Base-by-base conservation (phyloP, 2,329 filamentous ascomycete species). In the Penicillium hesseltinei region DNA sequence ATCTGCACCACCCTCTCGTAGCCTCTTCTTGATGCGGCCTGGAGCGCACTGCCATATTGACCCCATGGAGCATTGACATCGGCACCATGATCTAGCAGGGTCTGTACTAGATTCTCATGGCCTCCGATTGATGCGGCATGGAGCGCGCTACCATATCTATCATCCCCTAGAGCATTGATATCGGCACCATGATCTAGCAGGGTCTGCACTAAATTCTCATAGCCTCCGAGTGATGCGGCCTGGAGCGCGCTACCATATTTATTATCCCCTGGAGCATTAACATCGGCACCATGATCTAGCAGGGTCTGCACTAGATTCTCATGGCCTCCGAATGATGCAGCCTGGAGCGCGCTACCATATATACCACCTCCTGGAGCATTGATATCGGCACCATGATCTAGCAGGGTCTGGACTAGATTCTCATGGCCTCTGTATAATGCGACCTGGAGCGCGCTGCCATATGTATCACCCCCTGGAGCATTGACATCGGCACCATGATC, bases 51-150 rank as follows among this genome's bases (percentile, higher is more conserved):
- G 3, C 54, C 49, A 35, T 17, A 40, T 1, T 2, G 0, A 10
- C 44, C 45, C 40, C 45, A 31, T 13, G 35, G 29, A 5, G 48
- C 21, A 19, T 56, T 58, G 2, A 58, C 17, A 11, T 57, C 45
- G 10, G 58, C 54, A n/a, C 54, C 35, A n/a, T 7, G 15, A 23
- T 57, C 54, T n/a, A 60, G 17, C 3, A 59, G 13, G 8, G 40
- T 45, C 19, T 51, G 44, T 2, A 51, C 54, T 0, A 57, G 0
- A 9, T 31, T 33, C 15, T 49, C 8, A 10, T 53, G 4, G 13
- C 46, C 58, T 13, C 4, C 0, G 0, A 0, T 4, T 23, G 54
- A 9, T 13, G 55, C 54, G 10, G 48, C 55, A 19, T 54, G 51
- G 36, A 57, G 51, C 10, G 54, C 43, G 35, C 29, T 56, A 8